Evolutionary conservation across 140 eudicot genomes (phyloP).

Genomic region (Bidens hawaiensis): DNA sequence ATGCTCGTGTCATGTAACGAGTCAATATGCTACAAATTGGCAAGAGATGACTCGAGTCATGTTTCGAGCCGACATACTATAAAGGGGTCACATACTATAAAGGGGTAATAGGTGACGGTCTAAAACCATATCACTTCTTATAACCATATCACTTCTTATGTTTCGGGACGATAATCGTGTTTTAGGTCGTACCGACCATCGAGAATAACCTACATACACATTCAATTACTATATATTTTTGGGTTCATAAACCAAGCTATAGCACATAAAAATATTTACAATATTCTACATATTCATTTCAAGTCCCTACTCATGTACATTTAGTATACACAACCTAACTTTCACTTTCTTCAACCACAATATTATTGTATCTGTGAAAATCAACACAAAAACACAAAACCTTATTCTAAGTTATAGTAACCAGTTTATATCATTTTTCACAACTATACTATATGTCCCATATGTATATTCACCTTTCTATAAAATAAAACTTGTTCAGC

Average conservation of each 20-base stretch:
- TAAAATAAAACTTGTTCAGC: slow-evolving; percentile 8
- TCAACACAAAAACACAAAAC: slow-evolving; percentile 27
- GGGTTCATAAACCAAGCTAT: slow-evolving; percentile 4
- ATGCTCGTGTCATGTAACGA: no score
- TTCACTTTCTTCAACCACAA: slow-evolving; percentile 8
- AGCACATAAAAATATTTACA: slow-evolving; percentile 14
- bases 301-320: slow-evolving; percentile 23
- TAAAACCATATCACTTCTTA: no score
- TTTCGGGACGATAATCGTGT: no score
- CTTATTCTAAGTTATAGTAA: slow-evolving; percentile 33
- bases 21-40: no score
- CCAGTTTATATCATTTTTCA: slow-evolving; percentile 27
- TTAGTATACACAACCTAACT: slow-evolving; percentile 24
- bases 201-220: no score
- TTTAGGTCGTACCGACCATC: no score
- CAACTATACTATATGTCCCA: slow-evolving; percentile 35
- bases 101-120: no score
- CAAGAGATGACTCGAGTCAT: no score
- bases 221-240: background rate
- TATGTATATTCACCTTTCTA: slow-evolving; percentile 25
- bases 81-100: no score
- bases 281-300: slow-evolving; percentile 19
- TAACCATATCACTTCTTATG: no score
- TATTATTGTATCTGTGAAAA: slow-evolving; percentile 11
- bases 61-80: no score